phyloP scores from a whole-genome alignment of 495 filamentous ascomycete species.

The Neurospora sp. region DNA sequence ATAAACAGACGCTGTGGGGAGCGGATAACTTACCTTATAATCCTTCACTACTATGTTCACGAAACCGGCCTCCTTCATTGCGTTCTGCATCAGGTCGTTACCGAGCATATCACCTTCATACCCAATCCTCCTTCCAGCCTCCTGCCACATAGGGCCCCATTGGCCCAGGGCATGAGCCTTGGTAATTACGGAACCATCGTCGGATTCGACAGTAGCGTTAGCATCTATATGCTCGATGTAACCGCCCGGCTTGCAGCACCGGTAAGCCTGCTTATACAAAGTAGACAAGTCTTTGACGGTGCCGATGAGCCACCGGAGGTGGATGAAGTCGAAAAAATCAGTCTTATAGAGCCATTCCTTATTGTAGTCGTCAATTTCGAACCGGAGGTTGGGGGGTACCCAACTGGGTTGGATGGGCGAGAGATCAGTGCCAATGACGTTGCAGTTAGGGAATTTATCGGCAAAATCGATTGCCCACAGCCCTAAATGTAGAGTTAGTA shows the following conservation, averaged over 20 bases:
- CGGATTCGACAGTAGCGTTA: neutral
- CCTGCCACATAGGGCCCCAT: constrained; percentile 20
- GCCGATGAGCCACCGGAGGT: constrained; percentile 43
- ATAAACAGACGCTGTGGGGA: neutral
- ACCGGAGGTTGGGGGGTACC: constrained; percentile 46
- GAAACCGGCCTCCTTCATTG: constrained; percentile 49
- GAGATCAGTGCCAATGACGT: constrained; percentile 48
- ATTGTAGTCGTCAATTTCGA: constrained; percentile 51
- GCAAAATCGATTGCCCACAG: neutral
- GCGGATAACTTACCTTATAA: neutral
- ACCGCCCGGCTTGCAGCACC: constrained; percentile 28
- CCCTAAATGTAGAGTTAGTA: neutral
- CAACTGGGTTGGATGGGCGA: constrained; percentile 47
- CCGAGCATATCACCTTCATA: neutral
- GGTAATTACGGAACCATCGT: neutral
- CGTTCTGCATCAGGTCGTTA: constrained; percentile 39
- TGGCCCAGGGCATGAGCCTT: constrained; percentile 16
- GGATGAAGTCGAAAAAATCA: constrained; percentile 44
- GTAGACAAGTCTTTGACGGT: constrained; percentile 39
- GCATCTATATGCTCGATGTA: constrained; percentile 19
- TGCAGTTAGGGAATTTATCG: constrained; percentile 9
- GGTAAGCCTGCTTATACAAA: constrained; percentile 24
- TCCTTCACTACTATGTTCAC: constrained; percentile 35
- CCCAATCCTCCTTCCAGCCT: constrained; percentile 8
- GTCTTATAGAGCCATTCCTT: constrained; percentile 36